These are phyloP conservation scores for Takashimella koratensis DNA, from an alignment of 1,284 basidiomycete species.

Conservation along the genomic window DNA sequence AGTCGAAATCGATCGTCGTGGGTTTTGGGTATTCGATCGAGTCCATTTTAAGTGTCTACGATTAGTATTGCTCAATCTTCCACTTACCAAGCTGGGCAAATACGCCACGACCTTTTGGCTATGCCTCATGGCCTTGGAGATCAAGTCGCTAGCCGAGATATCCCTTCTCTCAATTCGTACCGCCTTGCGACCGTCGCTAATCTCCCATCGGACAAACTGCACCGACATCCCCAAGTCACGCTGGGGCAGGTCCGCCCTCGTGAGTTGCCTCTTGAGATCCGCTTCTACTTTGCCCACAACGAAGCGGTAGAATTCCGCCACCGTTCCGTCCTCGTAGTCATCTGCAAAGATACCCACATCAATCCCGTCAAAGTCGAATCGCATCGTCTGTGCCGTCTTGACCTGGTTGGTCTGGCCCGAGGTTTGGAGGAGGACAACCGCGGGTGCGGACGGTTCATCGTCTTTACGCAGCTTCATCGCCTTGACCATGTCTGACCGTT, in stretches of 20 bases:
- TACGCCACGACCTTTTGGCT: slow-evolving; percentile 31
- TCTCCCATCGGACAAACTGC: slow-evolving; percentile 32
- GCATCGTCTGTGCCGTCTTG: slow-evolving; percentile 39
- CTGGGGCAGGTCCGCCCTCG: slow-evolving; percentile 18
- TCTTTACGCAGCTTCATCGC: slow-evolving; percentile 52
- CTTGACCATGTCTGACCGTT: slow-evolving; percentile 64
- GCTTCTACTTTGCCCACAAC: slow-evolving; percentile 35
- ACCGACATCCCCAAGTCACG: slow-evolving; percentile 33
- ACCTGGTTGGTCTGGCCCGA: slow-evolving; percentile 50
- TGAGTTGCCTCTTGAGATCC: slow-evolving; percentile 29
- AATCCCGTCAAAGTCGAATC: slow-evolving; percentile 38
- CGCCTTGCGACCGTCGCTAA: slow-evolving; percentile 25
- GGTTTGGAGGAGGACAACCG: slow-evolving; percentile 73
- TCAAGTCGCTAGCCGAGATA: slow-evolving; percentile 24
- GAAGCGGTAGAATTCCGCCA: slow-evolving; percentile 42
- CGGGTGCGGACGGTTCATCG: slow-evolving; percentile 63
- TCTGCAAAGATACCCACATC: slow-evolving; percentile 42
- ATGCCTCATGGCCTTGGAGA: slow-evolving; percentile 22
- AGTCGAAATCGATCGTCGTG: slow-evolving; percentile 36
- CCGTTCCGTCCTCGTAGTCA: slow-evolving; percentile 27
- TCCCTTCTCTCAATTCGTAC: slow-evolving; percentile 21
- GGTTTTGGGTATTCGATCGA: slow-evolving; percentile 32
- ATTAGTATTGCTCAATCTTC: neutral
- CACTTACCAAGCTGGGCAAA: slow-evolving; percentile 37
- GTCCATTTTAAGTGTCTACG: slow-evolving; percentile 39